Percentiles rank a stretch among this genome's conserved stretches.
These are phyloP conservation scores for Pseudognaphalium luteoalbum DNA, from an alignment of 129 eudicot genomes.

Conservation along the genomic window DNA sequence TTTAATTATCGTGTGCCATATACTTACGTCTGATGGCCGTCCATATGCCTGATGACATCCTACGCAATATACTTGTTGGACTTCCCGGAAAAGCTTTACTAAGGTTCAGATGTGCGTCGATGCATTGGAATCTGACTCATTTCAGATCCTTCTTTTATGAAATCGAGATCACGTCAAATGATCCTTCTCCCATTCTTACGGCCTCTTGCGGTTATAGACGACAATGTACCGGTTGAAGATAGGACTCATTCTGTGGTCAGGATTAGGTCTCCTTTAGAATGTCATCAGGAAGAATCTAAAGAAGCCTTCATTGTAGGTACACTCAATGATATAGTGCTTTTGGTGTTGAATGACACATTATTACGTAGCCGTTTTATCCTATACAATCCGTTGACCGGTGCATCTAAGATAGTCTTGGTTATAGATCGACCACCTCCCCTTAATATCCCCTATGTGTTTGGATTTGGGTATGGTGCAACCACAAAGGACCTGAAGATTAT, in stretches of 20 bases:
- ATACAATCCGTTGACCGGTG: no score
- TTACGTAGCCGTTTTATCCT: no score
- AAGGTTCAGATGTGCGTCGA: not conserved
- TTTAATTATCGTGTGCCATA: conserved; percentile 1
- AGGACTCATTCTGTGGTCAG: not conserved
- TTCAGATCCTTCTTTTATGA: conserved; percentile 8
- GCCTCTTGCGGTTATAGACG: conserved; percentile 12
- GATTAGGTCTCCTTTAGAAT: not conserved
- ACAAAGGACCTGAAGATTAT: no score
- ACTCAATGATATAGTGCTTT: no score
- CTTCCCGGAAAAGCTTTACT: not conserved
- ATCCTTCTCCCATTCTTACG: not conserved
- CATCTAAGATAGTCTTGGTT: no score
- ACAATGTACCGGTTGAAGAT: not conserved
- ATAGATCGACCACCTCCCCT: no score
- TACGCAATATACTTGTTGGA: not conserved
- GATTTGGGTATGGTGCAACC: no score
- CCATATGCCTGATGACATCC: not conserved
- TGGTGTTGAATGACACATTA: no score
- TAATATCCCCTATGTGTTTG: no score
- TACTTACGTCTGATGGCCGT: not conserved
- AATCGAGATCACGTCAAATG: conserved; percentile 10
- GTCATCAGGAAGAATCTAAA: no score
- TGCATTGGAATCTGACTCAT: conserved; percentile 1
- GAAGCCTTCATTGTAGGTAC: no score